A percentile compares a stretch with the other conserved stretches of the same genome.
Evolutionary conservation across 2,329 filamentous ascomycete species (phyloP).

Genomic region (Plenodomus biglobosus): DNA sequence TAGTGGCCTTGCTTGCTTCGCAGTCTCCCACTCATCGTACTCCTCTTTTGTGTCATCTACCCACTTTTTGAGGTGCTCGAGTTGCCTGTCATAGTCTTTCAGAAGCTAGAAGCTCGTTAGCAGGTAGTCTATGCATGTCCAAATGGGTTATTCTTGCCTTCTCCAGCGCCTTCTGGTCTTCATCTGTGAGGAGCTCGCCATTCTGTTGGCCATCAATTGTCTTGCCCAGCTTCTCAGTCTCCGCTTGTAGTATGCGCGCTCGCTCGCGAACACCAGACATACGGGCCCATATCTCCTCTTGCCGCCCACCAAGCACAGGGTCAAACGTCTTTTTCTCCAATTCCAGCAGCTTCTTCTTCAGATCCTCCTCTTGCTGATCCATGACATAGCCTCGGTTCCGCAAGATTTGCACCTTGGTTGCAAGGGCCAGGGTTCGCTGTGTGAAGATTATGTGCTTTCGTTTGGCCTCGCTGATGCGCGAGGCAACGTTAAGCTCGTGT

Average conservation of each 20-base stretch:
- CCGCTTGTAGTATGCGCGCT: slow-evolving; percentile 69
- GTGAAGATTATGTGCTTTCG: slow-evolving; percentile 72
- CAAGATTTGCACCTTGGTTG: slow-evolving; percentile 77
- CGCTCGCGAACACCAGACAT: slow-evolving; percentile 74
- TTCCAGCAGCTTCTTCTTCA: slow-evolving; percentile 69
- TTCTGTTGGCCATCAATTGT: slow-evolving; percentile 50
- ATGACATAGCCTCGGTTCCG: slow-evolving; percentile 80
- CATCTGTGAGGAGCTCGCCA: slow-evolving; percentile 61
- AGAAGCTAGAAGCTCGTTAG: slow-evolving; percentile 60
- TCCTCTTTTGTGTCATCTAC: slow-evolving; percentile 61
- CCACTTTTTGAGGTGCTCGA: slow-evolving; percentile 71
- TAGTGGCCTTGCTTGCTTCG: slow-evolving; percentile 28
- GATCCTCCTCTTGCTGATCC: slow-evolving; percentile 75
- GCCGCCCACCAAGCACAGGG: slow-evolving; percentile 71
- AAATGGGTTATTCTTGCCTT: slow-evolving; percentile 57
- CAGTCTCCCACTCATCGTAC: slow-evolving; percentile 57
- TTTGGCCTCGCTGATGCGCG: slow-evolving; percentile 71
- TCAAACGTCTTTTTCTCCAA: slow-evolving; percentile 73
- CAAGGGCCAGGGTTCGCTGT: slow-evolving; percentile 71
- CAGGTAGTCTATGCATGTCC: background rate
- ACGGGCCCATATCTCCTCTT: slow-evolving; percentile 84
- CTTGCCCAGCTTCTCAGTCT: slow-evolving; percentile 68
- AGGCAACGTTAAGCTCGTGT: slow-evolving; percentile 75
- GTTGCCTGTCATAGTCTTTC: slow-evolving; percentile 79
- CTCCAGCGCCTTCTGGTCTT: slow-evolving; percentile 70